Evolutionary conservation across 495 filamentous ascomycete genomes (phyloP).

Genomic region (Penicillium argentinense): DNA sequence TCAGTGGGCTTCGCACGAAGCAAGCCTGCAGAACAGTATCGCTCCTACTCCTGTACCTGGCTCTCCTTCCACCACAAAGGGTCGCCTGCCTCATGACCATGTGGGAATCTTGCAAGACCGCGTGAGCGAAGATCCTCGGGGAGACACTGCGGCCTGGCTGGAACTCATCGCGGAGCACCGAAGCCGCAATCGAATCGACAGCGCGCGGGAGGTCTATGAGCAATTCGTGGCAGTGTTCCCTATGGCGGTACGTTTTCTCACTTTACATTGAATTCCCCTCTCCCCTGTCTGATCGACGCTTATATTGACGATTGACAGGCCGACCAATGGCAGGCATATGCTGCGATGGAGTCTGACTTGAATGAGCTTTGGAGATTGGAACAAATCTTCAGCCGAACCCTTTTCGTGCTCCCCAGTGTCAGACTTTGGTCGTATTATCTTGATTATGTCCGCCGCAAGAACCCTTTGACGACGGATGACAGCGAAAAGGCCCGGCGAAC

Average conservation of each 20-base stretch:
- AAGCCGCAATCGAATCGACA: constrained; percentile 75
- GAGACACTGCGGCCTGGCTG: constrained; percentile 88
- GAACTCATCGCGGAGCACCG: constrained; percentile 82
- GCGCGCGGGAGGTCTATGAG: constrained; percentile 77
- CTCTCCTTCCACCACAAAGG: constrained; percentile 44
- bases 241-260: constrained; percentile 66
- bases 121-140: constrained; percentile 85
- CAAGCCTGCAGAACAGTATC: constrained; percentile 39
- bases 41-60: constrained; percentile 39
- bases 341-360: constrained; percentile 81
- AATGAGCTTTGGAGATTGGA: constrained; percentile 77
- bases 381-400: constrained; percentile 72
- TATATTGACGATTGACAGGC: constrained; percentile 62
- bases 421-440: constrained; percentile 91
- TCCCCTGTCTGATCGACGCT: constrained; percentile 12
- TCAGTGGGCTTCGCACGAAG: constrained; percentile 43
- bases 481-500: constrained; percentile 70
- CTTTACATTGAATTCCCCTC: too few species aligned
- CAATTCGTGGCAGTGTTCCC: constrained; percentile 86
- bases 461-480: constrained; percentile 81
- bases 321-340: constrained; percentile 82
- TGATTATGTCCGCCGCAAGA: constrained; percentile 87
- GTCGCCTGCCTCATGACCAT: constrained; percentile 71
- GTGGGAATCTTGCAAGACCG: constrained; percentile 86
- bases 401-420: constrained; percentile 73